Conservation (phyloP, 1,284 basidiomycete genomes). For the Pseudozyma sp. region DNA sequence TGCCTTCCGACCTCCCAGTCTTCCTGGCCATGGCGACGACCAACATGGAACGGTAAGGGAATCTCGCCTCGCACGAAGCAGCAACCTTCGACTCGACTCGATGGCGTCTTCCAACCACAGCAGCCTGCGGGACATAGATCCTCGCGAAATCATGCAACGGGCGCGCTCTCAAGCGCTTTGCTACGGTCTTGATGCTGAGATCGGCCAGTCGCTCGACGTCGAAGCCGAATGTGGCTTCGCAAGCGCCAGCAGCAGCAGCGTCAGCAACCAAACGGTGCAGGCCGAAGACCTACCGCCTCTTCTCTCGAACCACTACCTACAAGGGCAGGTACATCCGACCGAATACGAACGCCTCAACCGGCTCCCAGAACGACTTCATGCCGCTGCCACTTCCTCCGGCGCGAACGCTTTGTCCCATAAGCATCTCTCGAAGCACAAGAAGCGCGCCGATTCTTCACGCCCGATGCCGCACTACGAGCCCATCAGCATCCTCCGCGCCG, state of each 20-base stretch:
- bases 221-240: slow-evolving; percentile 3
- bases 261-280: slow-evolving; percentile 2
- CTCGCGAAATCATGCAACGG: slow-evolving; percentile 33
- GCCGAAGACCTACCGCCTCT: slow-evolving; percentile 45
- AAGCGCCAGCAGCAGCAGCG: background rate
- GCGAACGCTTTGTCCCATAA: slow-evolving; percentile 16
- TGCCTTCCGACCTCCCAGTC: slow-evolving; percentile 36
- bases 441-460: slow-evolving; percentile 5
- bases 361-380: slow-evolving; percentile 28
- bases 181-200: slow-evolving; percentile 44
- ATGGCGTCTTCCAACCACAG: slow-evolving; percentile 34
- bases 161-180: slow-evolving; percentile 14
- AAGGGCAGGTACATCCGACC: slow-evolving; percentile 25
- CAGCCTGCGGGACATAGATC: slow-evolving; percentile 26
- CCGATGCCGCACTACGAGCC: slow-evolving; percentile 26
- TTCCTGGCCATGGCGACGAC: slow-evolving; percentile 14
- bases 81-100: slow-evolving; percentile 9
- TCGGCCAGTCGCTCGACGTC: slow-evolving; percentile 13
- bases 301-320: slow-evolving; percentile 42
- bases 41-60: background rate
- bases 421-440: slow-evolving; percentile 36
- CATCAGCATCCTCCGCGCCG: slow-evolving; percentile 45
- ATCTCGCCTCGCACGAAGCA: background rate
- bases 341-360: slow-evolving; percentile 39
- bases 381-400: slow-evolving; percentile 17